Conservation (phyloP, 139 green algal species). For the Auxenochlorella pyrenoidosa region DNA sequence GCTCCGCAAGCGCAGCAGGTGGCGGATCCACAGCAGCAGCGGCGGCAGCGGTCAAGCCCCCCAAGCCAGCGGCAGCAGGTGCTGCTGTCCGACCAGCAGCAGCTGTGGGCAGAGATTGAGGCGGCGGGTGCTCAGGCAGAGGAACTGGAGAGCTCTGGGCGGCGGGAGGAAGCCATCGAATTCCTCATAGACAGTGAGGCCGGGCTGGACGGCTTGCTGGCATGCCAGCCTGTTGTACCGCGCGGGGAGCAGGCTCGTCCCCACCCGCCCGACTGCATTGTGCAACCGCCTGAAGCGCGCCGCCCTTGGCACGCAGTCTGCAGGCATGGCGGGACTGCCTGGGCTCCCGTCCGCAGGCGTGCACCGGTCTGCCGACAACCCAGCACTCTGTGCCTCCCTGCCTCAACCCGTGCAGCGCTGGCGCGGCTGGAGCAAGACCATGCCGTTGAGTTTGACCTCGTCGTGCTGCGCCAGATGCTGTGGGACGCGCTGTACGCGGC, state of each 20-base stretch:
- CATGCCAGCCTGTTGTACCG: neutral
- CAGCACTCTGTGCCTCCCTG: neutral
- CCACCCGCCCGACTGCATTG: neutral
- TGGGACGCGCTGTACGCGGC: slow-evolving; percentile 1
- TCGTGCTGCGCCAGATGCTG: slow-evolving; percentile 26
- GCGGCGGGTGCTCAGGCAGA: neutral
- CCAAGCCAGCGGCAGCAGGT: too few relatives aligned
- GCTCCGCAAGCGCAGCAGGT: neutral
- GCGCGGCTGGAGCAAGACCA: neutral
- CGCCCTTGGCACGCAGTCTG: neutral
- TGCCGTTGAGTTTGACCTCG: neutral
- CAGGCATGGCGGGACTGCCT: neutral
- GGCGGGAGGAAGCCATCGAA: neutral
- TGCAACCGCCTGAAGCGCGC: neutral
- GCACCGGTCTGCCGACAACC: neutral
- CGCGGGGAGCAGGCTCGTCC: too few relatives aligned
- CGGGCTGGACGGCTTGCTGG: neutral
- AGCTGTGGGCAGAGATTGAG: slow-evolving; percentile 19
- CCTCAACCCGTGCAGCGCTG: neutral
- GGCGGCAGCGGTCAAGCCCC: neutral
- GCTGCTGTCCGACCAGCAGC: neutral
- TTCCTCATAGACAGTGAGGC: neutral
- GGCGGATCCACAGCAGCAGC: neutral
- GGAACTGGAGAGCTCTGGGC: neutral
- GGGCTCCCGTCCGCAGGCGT: neutral